Base-by-base conservation (phyloP, 129 eudicot species). In the Pittosporum tobira region DNA sequence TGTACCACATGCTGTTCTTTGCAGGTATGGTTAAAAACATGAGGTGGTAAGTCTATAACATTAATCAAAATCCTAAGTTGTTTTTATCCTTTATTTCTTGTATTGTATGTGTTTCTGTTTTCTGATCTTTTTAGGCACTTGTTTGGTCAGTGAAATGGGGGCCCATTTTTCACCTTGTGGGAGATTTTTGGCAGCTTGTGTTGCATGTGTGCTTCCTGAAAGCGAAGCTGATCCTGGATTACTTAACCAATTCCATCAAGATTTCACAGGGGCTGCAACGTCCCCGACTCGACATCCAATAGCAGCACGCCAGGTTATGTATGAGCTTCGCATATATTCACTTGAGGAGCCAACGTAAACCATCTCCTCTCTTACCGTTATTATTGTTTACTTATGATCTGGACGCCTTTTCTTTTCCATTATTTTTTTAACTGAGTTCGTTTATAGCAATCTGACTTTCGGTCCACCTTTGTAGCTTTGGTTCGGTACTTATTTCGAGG, bases 131-230 rank as follows among this genome's bases (percentile, higher is more conserved):
- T 40, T 44, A 6, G 11, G 49, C 50, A 12, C 9, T 18, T 19
- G 21, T 61, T 22, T 34, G 62, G 57, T 77, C 76, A 83, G 91
- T 70, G 91, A 83, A 62, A 83, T 83, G 91, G 91, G 91, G 28
- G 91, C 91, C 30, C 91, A 83, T 70, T 83, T 83, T 75, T 83
- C 91, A 70, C 86, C 91, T 42, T 83, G 91, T 73, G 91, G 91
- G 66, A 83, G 80, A 73, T 83, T 72, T 76, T 51, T 83, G 56
- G 91, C 86, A 46, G 86, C 86, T 13, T 83, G 91, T 76, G 91
- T 83, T 55, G 91, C 91, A 59, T 79, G 86, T 30, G 79, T 70
- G 62, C 86, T 76, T 52, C 91, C 83, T 50, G 76, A 73, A 22
- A 46, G 30, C 4, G 86, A 83, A 70, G 65, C 78, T 30, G 85